Evolutionary conservation across 1,284 basidiomycete genomes (phyloP).

Genomic region (Marasmius sp.): DNA sequence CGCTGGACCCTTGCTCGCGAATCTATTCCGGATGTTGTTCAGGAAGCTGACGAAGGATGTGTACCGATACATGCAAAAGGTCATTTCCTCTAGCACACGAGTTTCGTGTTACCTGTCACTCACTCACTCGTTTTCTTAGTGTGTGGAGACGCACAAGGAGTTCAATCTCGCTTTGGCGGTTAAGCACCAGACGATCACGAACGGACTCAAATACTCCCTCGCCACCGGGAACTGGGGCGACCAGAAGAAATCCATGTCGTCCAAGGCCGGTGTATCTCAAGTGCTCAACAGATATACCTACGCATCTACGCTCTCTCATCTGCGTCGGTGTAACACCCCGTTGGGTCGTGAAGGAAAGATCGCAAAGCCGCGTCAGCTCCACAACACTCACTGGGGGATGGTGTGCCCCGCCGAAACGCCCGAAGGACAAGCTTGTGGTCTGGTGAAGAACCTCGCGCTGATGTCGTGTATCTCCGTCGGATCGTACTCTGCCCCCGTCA

Average conservation of each 20-base stretch:
- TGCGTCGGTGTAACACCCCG: constrained; percentile 97
- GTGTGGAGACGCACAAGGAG: constrained; percentile 95
- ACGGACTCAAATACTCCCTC: constrained; percentile 96
- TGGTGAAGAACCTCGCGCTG: constrained; percentile 97
- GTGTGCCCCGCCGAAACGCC: constrained; percentile 99
- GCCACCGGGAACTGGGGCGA: constrained; percentile 99
- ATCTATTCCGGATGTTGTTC: constrained; percentile 97
- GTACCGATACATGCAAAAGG: constrained; percentile 96
- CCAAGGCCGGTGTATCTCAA: constrained; percentile 98
- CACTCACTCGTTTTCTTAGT: constrained; percentile 52
- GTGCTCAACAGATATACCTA: constrained; percentile 99
- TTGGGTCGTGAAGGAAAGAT: constrained; percentile 99
- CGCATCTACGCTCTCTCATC: constrained; percentile 95
- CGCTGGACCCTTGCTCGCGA: constrained; percentile 92
- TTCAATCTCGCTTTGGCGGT: constrained; percentile 93
- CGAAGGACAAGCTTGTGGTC: constrained; percentile 98
- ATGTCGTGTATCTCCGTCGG: constrained; percentile 99
- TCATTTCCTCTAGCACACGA: constrained; percentile 24
- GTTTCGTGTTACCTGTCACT: neutral
- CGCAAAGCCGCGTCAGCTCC: constrained; percentile 97
- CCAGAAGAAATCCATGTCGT: constrained; percentile 97
- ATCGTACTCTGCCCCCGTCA: constrained; percentile 93
- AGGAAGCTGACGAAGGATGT: constrained; percentile 96
- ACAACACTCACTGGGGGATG: constrained; percentile 99
- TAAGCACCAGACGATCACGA: constrained; percentile 96